Evolutionary conservation across 2,329 filamentous ascomycete species (phyloP), one percentile per base, ranked within the genome.

Genomic region (Fusarium verticillioides): DNA sequence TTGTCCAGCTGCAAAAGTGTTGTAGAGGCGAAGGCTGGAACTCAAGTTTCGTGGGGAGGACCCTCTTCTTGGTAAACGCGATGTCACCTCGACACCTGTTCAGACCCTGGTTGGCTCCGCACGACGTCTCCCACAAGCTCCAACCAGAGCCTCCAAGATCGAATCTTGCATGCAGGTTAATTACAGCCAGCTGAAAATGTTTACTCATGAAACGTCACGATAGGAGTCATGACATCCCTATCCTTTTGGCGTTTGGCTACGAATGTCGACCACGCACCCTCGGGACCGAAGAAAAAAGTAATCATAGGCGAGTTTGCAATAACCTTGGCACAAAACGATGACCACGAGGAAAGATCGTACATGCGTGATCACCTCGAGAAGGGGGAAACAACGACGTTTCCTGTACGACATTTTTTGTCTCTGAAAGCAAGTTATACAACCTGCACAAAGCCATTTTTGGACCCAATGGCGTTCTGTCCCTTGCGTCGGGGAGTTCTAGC

Each of bases 101-200:
- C 59, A 60, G 28, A 77, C 75, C 75, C 75, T 77, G 75, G 75
- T 59, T 50, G 61, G 72, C 69, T 70, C 72, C 72, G 66, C 60
- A 66, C 53, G 44, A 69, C 63, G 69, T 74, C 75, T 77, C 60
- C 73, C 75, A 77, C 75, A 74, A 74, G 71, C 71, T 74, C 72
- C 72, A 72, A 72, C 60, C 62, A 58, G 68, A 67, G 50, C 63
- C 67, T 74, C 67, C 59, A 53, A 66, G 59, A 74, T 74, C 67
- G 63, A 57, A 74, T 74, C 72, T 72, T 72, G 67, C 67, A 72
- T 72, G 39, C 52, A 72, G 65, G 57, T 26, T 66, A 67, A 67
- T 66, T 67, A 68, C 50, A 39, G 44, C 58, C 44, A 44, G 63
- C 65, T 61, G 54, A 60, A 60, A 52, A 64, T 58, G 63, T 59